phyloP scores from a whole-genome alignment of 805 yeast genomes.

The Groenewaldozyma tartarivorans region DNA sequence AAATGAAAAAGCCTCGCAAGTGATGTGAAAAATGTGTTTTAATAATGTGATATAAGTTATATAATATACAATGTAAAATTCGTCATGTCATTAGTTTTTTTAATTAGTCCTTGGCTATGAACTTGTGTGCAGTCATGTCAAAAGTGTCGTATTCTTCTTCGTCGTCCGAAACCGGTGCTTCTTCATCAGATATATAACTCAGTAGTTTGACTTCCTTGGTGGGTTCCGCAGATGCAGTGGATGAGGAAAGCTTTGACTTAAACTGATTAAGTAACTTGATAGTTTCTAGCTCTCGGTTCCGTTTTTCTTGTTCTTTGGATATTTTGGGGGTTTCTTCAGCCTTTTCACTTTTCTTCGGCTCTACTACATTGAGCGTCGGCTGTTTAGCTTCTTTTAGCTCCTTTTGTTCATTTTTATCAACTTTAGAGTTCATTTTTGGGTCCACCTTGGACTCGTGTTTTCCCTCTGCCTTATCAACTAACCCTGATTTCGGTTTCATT shows the following conservation, averaged over 20 bases:
- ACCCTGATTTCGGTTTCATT: slow-evolving; percentile 20
- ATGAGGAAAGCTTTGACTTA: slow-evolving; percentile 16
- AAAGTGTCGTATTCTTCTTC: slow-evolving; percentile 2
- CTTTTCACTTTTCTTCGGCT: no score
- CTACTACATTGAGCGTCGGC: no score
- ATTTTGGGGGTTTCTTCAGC: no score
- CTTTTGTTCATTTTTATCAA: no score
- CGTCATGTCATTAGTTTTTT: no score
- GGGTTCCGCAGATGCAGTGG: background rate
- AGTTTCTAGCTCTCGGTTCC: slow-evolving; percentile 24
- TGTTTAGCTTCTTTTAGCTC: no score
- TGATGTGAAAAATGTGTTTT: no score
- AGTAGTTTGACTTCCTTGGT: background rate
- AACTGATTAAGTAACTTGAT: slow-evolving; percentile 22
- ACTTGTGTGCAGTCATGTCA: slow-evolving; percentile 3
- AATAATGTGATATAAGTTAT: no score
- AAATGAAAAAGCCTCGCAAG: slow-evolving; percentile 29
- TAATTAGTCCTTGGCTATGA: background rate
- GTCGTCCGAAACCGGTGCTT: no score
- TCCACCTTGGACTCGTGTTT: background rate
- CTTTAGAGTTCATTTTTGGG: background rate
- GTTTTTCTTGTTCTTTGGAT: slow-evolving; percentile 1
- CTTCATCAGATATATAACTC: slow-evolving; percentile 8
- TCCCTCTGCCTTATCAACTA: slow-evolving; percentile 2
- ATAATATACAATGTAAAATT: no score